Conservation (phyloP, 2,329 filamentous ascomycete species). For the Botrytis galanthina region DNA sequence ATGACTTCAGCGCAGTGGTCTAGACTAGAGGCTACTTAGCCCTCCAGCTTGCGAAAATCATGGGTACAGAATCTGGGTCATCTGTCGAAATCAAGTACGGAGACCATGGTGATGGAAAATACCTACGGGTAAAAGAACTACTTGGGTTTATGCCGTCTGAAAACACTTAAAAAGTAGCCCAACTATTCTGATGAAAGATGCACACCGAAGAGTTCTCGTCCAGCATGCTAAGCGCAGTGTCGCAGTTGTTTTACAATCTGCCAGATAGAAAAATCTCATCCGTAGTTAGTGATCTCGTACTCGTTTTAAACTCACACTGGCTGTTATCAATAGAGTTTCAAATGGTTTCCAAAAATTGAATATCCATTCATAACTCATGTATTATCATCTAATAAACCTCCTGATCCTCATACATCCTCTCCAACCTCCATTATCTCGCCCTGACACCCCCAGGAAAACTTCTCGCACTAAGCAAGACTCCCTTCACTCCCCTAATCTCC, state of each 20-base stretch:
- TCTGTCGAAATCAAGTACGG: background rate
- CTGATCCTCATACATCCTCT: conserved; percentile 17
- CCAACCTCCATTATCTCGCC: conserved; percentile 10
- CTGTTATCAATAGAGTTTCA: background rate
- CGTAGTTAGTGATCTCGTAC: background rate
- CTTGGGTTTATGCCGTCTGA: background rate
- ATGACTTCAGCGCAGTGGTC: fast-evolving
- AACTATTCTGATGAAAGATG: background rate
- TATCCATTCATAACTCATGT: conserved; percentile 14
- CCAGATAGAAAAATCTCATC: background rate
- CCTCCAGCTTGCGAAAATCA: background rate
- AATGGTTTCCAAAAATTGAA: background rate
- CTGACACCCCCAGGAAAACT: conserved; percentile 57
- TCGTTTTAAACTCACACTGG: background rate
- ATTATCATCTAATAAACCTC: conserved; percentile 20
- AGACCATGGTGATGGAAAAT: background rate
- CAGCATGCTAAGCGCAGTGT: background rate
- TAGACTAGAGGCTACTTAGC: background rate
- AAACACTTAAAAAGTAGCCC: too few species aligned
- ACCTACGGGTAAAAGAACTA: too few species aligned
- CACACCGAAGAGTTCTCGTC: background rate
- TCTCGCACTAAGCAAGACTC: conserved; percentile 69
- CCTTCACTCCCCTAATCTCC: conserved; percentile 77
- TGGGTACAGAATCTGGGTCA: background rate
- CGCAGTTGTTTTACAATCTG: background rate